These are phyloP conservation scores for Loxodes magnus DNA, from an alignment of 73 alveolate species.

Conservation along the genomic window DNA sequence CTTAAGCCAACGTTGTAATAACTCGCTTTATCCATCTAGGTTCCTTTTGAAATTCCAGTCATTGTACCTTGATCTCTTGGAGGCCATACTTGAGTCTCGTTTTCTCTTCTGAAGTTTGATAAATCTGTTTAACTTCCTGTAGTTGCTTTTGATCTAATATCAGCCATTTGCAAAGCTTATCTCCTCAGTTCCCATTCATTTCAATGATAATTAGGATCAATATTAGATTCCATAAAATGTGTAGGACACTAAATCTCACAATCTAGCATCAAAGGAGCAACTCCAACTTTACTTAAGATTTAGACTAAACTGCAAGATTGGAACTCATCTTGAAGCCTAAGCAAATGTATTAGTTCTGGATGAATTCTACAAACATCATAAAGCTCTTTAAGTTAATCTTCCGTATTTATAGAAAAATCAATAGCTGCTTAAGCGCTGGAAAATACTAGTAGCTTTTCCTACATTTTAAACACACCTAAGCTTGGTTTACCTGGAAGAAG, in stretches of 20 bases:
- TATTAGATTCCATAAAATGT: slow-evolving; percentile 83
- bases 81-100: slow-evolving; percentile 90
- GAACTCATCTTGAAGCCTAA: slow-evolving; percentile 55
- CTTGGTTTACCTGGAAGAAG: slow-evolving; percentile 86
- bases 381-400: slow-evolving; percentile 33
- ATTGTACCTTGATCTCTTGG: slow-evolving; percentile 74
- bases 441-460: slow-evolving; percentile 21
- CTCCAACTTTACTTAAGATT: slow-evolving; percentile 66
- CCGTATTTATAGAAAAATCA: slow-evolving; percentile 35
- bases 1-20: no score
- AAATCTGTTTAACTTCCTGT: slow-evolving; percentile 84
- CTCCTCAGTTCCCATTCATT: slow-evolving; percentile 96
- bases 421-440: slow-evolving; percentile 10
- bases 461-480: slow-evolving; percentile 71
- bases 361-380: slow-evolving; percentile 30
- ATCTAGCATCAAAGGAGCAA: slow-evolving; percentile 73
- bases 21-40: slow-evolving; percentile 48
- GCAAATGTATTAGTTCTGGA: slow-evolving; percentile 66
- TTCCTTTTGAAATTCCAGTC: slow-evolving; percentile 73
- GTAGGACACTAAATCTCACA: slow-evolving; percentile 66
- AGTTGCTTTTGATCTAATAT: slow-evolving; percentile 89
- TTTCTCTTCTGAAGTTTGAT: slow-evolving; percentile 94
- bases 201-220: slow-evolving; percentile 96
- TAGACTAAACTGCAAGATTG: slow-evolving; percentile 47
- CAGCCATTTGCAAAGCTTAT: slow-evolving; percentile 95